Base-by-base conservation (phyloP, 1,284 basidiomycete genomes). In the Trametes pubescens region DNA sequence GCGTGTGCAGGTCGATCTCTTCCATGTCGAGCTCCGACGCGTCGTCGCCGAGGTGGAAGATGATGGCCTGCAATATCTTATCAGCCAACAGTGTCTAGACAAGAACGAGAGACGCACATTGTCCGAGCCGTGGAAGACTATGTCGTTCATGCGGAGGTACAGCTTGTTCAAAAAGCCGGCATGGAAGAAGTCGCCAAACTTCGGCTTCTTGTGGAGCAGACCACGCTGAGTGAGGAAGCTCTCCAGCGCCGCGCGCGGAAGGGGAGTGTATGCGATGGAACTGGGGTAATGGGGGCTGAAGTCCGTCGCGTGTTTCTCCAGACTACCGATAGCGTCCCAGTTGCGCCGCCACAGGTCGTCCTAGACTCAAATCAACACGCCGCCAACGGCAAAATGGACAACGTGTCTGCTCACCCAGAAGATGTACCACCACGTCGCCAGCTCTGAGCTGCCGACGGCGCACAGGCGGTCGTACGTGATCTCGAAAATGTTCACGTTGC, bases 361-460 rank as follows among this genome's bases (percentile, higher is more conserved):
- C 88, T 91, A 10, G 7, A 1, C n/a, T 10, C 7, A 4, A 14
- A n/a, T 55, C 8, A 51, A 55, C 26, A 21, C 24, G 51, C 18
- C 21, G 29, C 29, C 34, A 11, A 29, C 9, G 10, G 35, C 3
- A 38, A 21, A 29, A 18, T 37, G 46, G 34, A 51, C 49, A 21
- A n/a, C n/a, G 24, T 46, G 32, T 32, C 21, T 35, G 34, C 86
- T 70, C 65, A 92, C 91, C 88, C 91, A 94, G 70, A 92, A 86
- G 9, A 93, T 81, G 73, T 90, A 94, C 92, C 93, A 95, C 89
- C 91, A 94, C 1, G 86, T 84, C n/a, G 85, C 79, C 0, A 86
- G 76, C 65, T 83, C 80, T 0, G 83, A 83, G 0, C 71, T 72
- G 1, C 85, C 79, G 46, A 91, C 86, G n/a, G 79, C 80, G 9